Base-by-base conservation (phyloP, 768 basidiomycete genomes). In the Lyophyllum atratum region DNA sequence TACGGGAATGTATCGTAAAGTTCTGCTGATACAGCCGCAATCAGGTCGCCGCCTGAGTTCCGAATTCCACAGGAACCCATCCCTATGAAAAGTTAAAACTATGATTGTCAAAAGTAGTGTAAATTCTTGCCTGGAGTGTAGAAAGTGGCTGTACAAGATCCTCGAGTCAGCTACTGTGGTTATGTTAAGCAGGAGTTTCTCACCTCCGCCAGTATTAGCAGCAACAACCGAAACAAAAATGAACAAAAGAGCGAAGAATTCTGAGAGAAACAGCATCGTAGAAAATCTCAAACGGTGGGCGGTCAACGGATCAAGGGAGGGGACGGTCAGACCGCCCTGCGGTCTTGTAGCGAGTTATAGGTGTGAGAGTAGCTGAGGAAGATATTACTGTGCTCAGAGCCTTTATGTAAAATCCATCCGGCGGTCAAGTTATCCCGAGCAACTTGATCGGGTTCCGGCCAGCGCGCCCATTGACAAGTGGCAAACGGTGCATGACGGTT, bases 61-160 rank as follows among this genome's bases (percentile, higher is more conserved):
- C 8, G 22, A 29, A 22, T 49, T 7, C 63, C 63, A 46, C 63
- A 64, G 17, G 63, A 60, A 44, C 63, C 63, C 9, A 61, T 47
- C 19, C 59, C 57, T 51, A n/a, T 21, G 31, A 46, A 24, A 12
- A 25, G 11, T 21, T 33, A 6, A 33, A 22, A 24, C 11, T 9
- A 8, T 4, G 31, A 4, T 21, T 17, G 11, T 7, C 31, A 31
- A 45, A 15, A 15, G n/a, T 25, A 46, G 28, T 5, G 19, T 21
- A n/a, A 17, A 28, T 45, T 19, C 57, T 40, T 40, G 39, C 39
- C 51, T 46, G 57, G 57, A 21, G 11, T 5, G 24, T 48, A 58
- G 26, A 48, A 54, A 29, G 52, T 54, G 10, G 15, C 57, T 50
- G 17, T n/a, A 33, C 17, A 33, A 19, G 25, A 54, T 31, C 14